phyloP scores from a whole-genome alignment of 768 basidiomycete genomes.

The Mycena vitilis region DNA sequence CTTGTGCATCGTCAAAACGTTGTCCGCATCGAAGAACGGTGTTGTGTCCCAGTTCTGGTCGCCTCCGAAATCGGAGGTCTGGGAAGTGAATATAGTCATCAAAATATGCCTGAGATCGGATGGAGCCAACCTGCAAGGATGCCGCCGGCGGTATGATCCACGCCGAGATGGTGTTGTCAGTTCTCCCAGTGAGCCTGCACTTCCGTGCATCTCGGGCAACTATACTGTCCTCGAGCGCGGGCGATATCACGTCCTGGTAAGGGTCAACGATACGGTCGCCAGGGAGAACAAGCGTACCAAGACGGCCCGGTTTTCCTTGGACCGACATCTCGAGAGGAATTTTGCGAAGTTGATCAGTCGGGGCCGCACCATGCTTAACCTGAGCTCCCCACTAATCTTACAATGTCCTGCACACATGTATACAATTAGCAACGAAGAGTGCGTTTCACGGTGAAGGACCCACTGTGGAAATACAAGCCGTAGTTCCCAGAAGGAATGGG shows the following conservation, averaged over 20 bases:
- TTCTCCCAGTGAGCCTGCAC: background rate
- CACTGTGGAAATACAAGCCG: conserved; percentile 7
- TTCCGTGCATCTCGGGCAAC: background rate
- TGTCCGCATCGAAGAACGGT: conserved; percentile 10
- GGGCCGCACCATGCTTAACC: too few species aligned
- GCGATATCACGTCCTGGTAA: background rate
- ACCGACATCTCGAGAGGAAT: too few species aligned
- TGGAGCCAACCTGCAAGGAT: conserved; percentile 10
- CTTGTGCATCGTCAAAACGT: conserved; percentile 7
- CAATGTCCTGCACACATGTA: too few species aligned
- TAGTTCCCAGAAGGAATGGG: conserved; percentile 10
- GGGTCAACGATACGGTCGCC: too few species aligned
- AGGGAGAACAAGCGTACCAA: too few species aligned
- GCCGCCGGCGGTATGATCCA: conserved; percentile 13
- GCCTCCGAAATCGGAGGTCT: background rate
- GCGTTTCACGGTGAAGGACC: too few species aligned
- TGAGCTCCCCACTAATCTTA: too few species aligned
- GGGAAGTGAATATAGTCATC: too few species aligned
- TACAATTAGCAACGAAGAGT: too few species aligned
- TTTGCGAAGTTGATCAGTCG: too few species aligned
- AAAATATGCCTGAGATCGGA: too few species aligned
- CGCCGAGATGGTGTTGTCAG: background rate
- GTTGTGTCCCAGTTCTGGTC: background rate
- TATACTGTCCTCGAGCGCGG: background rate
- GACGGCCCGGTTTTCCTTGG: too few species aligned